Conservation (phyloP, 352 stramenopile species). For the Globisporangium abappressorium region DNA sequence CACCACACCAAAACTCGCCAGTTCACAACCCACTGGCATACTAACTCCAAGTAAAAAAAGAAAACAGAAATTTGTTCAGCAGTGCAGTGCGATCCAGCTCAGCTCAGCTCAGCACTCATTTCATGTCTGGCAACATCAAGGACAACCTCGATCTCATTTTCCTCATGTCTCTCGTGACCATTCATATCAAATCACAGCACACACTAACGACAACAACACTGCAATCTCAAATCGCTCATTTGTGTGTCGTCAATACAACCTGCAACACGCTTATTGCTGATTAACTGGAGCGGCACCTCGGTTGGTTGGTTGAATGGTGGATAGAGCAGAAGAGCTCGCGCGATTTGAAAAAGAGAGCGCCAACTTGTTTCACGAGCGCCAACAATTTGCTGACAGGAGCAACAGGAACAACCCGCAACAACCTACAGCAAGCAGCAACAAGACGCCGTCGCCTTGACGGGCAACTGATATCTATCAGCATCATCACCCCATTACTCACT, state of each 20-base stretch:
- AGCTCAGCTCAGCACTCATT: background rate
- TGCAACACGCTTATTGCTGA: background rate
- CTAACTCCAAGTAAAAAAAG: background rate
- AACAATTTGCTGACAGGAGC: background rate
- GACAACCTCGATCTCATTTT: slow-evolving; percentile 1
- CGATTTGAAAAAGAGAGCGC: background rate
- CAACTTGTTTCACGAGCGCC: background rate
- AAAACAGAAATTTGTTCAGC: background rate
- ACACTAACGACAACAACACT: background rate
- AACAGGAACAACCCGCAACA: no score
- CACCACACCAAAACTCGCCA: background rate
- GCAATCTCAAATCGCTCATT: background rate
- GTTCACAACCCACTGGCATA: slow-evolving; percentile 5
- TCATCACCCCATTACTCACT: slow-evolving; percentile 11
- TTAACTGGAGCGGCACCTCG: background rate
- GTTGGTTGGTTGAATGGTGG: background rate
- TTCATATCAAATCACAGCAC: background rate
- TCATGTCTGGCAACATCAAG: background rate
- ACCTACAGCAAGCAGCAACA: background rate
- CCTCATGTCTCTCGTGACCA: background rate
- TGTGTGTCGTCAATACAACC: background rate
- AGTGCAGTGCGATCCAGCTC: background rate
- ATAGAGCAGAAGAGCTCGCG: background rate
- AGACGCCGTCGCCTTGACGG: background rate
- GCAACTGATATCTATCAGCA: slow-evolving; percentile 14